phyloP scores from a whole-genome alignment of 2,329 filamentous ascomycete genomes.

The Reticulascus tulasneorum region DNA sequence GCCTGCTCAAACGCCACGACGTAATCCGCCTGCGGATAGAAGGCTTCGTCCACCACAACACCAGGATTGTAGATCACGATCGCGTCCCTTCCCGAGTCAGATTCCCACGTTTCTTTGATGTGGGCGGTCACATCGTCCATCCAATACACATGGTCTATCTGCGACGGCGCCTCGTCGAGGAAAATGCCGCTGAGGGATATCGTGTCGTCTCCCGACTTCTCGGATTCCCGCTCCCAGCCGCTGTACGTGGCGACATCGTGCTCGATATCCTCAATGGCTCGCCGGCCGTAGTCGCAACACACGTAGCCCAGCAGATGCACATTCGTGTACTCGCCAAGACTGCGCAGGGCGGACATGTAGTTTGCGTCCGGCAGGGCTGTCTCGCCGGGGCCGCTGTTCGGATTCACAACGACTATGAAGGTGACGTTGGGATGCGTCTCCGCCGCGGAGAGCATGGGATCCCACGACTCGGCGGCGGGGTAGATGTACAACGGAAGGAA shows the following conservation, averaged over 20 bases:
- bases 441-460: constrained; percentile 22
- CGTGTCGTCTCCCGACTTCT: too few species aligned
- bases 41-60: constrained; percentile 33
- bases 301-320: constrained; percentile 26
- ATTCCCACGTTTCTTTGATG: constrained; percentile 14
- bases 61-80: constrained; percentile 41
- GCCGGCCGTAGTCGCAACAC: constrained; percentile 23
- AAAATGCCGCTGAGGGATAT: constrained; percentile 43
- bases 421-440: constrained; percentile 16
- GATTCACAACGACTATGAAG: constrained; percentile 28
- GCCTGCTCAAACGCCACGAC: constrained; percentile 41
- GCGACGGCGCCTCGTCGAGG: constrained; percentile 41
- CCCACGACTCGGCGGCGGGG: constrained; percentile 22
- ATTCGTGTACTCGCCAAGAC: constrained; percentile 19
- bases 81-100: constrained; percentile 6
- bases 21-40: constrained; percentile 36
- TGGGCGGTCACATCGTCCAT: constrained; percentile 21
- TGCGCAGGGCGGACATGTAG: constrained; percentile 20
- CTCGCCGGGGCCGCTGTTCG: constrained; percentile 24
- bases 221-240: constrained; percentile 40
- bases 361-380: constrained; percentile 21
- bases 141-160: constrained; percentile 14
- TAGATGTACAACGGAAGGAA: constrained; percentile 30
- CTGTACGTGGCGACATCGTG: constrained; percentile 40
- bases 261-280: constrained; percentile 14